Evolutionary conservation across 352 stramenopile species (phyloP).

Genomic region (Globisporangium splendens): DNA sequence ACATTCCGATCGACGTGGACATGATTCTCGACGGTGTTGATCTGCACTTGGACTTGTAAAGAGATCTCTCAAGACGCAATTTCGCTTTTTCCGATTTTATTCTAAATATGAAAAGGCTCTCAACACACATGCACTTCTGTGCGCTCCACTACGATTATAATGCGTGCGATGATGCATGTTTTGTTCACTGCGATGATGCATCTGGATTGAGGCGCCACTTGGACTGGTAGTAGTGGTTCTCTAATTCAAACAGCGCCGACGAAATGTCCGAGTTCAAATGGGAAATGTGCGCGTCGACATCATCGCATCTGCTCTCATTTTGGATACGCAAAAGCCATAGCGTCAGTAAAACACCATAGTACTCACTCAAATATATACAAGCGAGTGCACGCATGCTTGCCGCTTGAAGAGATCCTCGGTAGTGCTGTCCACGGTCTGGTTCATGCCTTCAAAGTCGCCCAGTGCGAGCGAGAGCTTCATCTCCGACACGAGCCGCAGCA

Average conservation of each 20-base stretch:
- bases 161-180: no score
- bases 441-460: constrained; percentile 84
- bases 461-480: constrained; percentile 80
- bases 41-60: constrained; percentile 21
- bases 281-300: constrained; percentile 73
- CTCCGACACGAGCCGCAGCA: constrained; percentile 78
- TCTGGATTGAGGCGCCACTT: constrained; percentile 53
- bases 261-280: constrained; percentile 78
- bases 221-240: constrained; percentile 84
- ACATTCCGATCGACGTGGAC: constrained; percentile 17
- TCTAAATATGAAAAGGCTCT: constrained; percentile 6
- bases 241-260: constrained; percentile 75
- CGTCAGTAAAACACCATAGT: neutral
- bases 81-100: neutral
- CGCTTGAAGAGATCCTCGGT: constrained; percentile 66
- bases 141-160: no score
- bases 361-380: neutral
- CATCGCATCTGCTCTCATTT: constrained; percentile 53
- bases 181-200: neutral
- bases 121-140: no score
- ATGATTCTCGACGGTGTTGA: constrained; percentile 27
- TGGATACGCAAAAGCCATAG: neutral
- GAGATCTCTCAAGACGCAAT: no score
- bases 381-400: constrained; percentile 22
- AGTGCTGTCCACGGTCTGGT: constrained; percentile 74